These are phyloP conservation scores for Xylaria hypoxylon DNA, from an alignment of 2,329 filamentous ascomycete species.

Conservation along the genomic window DNA sequence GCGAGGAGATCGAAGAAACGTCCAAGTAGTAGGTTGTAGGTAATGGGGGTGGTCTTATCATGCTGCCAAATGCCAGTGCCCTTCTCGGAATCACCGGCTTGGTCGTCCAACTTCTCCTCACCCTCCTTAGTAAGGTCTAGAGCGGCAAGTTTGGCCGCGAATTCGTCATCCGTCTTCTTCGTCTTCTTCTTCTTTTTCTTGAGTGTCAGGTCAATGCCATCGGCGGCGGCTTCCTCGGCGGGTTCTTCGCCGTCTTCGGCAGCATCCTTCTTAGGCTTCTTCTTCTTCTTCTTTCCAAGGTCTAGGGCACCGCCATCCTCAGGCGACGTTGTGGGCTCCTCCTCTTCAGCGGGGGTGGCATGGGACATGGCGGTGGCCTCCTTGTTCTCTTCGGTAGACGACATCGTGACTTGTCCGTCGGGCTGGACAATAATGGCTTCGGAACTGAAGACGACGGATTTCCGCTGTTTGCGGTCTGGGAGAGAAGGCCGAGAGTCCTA, in stretches of 20 bases:
- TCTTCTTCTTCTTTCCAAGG: slow-evolving; percentile 77
- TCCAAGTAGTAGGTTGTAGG: slow-evolving; percentile 84
- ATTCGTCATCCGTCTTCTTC: slow-evolving; percentile 59
- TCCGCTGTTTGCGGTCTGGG: slow-evolving; percentile 78
- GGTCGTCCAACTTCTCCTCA: slow-evolving; percentile 63
- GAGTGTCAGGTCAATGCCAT: slow-evolving; percentile 74
- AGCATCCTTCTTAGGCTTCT: slow-evolving; percentile 65
- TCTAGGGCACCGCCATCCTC: slow-evolving; percentile 70
- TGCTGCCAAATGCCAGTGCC: slow-evolving; percentile 93
- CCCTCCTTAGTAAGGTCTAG: slow-evolving; percentile 68
- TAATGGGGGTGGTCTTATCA: slow-evolving; percentile 80
- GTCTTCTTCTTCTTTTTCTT: slow-evolving; percentile 82
- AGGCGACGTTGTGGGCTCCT: slow-evolving; percentile 50
- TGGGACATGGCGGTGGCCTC: slow-evolving; percentile 81
- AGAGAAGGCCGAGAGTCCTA: slow-evolving; percentile 47
- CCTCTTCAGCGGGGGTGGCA: slow-evolving; percentile 52
- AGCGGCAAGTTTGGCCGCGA: slow-evolving; percentile 71
- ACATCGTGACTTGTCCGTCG: slow-evolving; percentile 85
- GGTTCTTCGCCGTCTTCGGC: slow-evolving; percentile 63
- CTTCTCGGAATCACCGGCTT: slow-evolving; percentile 81
- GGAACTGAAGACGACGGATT: slow-evolving; percentile 94
- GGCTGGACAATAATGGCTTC: slow-evolving; percentile 87
- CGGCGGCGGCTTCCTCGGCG: slow-evolving; percentile 68
- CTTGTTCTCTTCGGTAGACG: slow-evolving; percentile 79
- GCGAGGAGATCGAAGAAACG: slow-evolving; percentile 96